Evolutionary conservation across 306 rosid genomes (phyloP), one percentile per base, ranked within the genome.

Genomic region (Cicer cuneatum): DNA sequence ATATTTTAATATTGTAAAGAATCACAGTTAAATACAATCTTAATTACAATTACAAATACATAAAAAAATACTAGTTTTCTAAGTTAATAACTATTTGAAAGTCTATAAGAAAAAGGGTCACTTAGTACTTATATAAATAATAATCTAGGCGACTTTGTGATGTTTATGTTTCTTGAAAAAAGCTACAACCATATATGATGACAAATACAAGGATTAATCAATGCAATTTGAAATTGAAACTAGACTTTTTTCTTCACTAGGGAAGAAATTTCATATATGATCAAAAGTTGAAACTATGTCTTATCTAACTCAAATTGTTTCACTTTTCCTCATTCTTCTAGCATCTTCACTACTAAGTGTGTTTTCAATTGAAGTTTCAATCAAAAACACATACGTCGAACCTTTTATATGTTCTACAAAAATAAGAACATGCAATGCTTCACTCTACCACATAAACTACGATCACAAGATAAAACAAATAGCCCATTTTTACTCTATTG

Each of bases 401-500:
- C 92, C 97, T 58, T 69, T 89, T 49, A 42, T 42, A 5, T 89
- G 97, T 62, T 81, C 83, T 29, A 2, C 85, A 12, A 80, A 66
- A 18, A 57, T 86, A 71, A 71, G 1, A 10, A 47, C 80, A 14
- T 93, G 96, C 82, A 81, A 81, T 53, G 97, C 96, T 60, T 89
- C 65, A 10, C 74, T 93, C 7, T 91, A 89, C 71, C 90, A 85
- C 72, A 63, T 74, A 64, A 78, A 56, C 81, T 11, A 57, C 0
- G 47, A 33, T 53, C 69, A 49, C 57, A 10, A 19, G 6, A 49
- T 7, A 66, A 71, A 77, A 58, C 66, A 89, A 46, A 68, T 93
- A 38, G 85, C 93, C 29, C 19, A 59, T 5, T 81, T 11, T 7
- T 90, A 88, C 86, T 64, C 85, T 4, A 85, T 90, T 4, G 12